A percentile compares a stretch with the other conserved stretches of the same genome.
These are phyloP conservation scores for Gossypium bickii DNA, from an alignment of 345 rosid genomes.

Conservation along the genomic window DNA sequence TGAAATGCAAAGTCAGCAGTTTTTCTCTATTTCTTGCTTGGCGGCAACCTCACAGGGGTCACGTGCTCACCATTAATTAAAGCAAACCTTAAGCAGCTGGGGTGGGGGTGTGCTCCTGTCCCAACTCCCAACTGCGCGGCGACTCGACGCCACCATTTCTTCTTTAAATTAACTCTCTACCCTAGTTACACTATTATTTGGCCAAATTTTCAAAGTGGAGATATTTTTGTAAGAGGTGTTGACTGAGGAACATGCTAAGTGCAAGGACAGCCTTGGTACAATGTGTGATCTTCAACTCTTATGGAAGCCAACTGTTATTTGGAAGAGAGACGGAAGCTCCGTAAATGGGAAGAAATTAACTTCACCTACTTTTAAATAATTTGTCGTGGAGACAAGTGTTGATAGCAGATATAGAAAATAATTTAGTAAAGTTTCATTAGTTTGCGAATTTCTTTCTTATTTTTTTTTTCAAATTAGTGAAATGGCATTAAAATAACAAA, in stretches of 20 bases:
- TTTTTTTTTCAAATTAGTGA: too few relatives aligned
- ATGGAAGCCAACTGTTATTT: not conserved
- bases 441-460: too few relatives aligned
- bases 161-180: not conserved
- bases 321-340: not conserved
- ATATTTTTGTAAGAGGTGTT: not conserved
- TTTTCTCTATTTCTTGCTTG: constrained; percentile 4
- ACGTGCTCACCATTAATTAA: constrained; percentile 3
- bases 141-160: constrained; percentile 24
- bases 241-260: not conserved
- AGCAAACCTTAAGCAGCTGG: not conserved
- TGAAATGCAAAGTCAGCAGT: not conserved
- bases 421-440: not conserved
- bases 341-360: not conserved
- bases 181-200: not conserved
- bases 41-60: not conserved
- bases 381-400: not conserved
- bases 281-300: not conserved
- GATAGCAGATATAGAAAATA: not conserved
- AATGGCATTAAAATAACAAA: too few relatives aligned
- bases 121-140: constrained; percentile 23
- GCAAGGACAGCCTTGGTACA: not conserved
- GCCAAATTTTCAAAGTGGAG: not conserved
- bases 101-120: not conserved
- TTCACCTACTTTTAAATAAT: not conserved